Evolutionary conservation across 148 eudicot genomes (phyloP), one percentile per base, ranked within the genome.

Genomic region (Cornus florida): DNA sequence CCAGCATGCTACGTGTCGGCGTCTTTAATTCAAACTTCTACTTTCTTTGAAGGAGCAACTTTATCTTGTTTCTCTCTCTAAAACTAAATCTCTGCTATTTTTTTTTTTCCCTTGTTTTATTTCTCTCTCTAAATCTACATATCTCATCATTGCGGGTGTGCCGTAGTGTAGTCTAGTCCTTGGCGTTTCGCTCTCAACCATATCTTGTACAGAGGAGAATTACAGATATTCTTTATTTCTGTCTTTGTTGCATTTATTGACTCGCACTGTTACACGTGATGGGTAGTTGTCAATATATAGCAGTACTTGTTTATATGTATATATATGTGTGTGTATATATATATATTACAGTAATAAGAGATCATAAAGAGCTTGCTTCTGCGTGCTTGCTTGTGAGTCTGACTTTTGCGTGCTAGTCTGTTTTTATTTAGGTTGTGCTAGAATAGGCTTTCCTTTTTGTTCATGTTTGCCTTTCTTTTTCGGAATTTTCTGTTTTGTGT

Each of bases 151-250:
- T 75, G 66, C 24, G 24, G 16, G 57, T 38, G 43, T 28, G 13
- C 19, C 16, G 67, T 39, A 46, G 32, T 28, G 67, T 39, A 46
- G 32, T 28, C 41, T 20, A 67, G 53, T 75, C 46, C 69, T 76
- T 69, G 83, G 78, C 53, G 43, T 56, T 80, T 66, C 67, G 3
- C 41, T 77, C 79, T 31, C 72, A 68, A 77, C 79, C 65, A 50
- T 77, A 69, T 69, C 73, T 53, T 68, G 24, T 19, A 19, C 57
- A 33, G 16, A 22, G 38, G 16, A 33, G 46, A 31, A 67, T 67
- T 72, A 72, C 35, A 22, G 75, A 46, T 46, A 23, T 75, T 65
- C 60, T 43, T 41, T 67, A 13, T 32, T 50, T 56, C 46, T 68
- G 16, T 68, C 46, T 24, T 68, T 35, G 50, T 28, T 48, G 79